Evolutionary conservation across 2,329 filamentous ascomycete species (phyloP).

Genomic region (Lecanosticta acicola): DNA sequence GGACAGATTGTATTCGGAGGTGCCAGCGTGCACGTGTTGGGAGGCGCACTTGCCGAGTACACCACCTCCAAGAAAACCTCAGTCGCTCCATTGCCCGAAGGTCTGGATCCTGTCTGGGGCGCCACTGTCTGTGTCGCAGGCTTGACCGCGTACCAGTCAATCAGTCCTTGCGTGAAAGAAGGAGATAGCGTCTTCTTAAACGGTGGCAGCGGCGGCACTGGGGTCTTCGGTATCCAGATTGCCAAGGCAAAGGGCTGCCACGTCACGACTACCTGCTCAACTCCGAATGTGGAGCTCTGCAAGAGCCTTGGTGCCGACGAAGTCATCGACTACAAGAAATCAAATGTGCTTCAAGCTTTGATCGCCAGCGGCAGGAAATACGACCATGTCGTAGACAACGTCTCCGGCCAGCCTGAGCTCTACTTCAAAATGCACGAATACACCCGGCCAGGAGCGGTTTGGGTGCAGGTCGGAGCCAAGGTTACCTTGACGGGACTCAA

Average conservation of each 20-base stretch:
- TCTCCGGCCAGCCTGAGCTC: conserved; percentile 47
- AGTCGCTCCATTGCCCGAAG: conserved; percentile 40
- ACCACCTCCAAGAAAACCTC: conserved; percentile 33
- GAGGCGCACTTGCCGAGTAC: conserved; percentile 37
- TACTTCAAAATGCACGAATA: conserved; percentile 51
- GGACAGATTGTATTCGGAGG: conserved; percentile 40
- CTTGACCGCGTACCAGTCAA: conserved; percentile 36
- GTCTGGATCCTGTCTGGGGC: conserved; percentile 35
- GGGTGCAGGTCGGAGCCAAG: conserved; percentile 29
- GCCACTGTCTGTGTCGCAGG: conserved; percentile 33
- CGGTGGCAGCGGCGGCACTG: conserved; percentile 58
- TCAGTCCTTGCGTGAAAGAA: conserved; percentile 34
- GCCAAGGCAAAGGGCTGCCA: conserved; percentile 56
- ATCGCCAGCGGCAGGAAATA: conserved; percentile 42
- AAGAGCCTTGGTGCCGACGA: conserved; percentile 57
- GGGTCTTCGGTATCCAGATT: conserved; percentile 57
- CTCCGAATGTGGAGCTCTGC: conserved; percentile 52
- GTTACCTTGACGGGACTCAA: conserved; percentile 9
- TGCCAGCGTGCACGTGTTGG: conserved; percentile 30
- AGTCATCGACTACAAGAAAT: conserved; percentile 54
- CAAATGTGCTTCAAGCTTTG: conserved; percentile 46
- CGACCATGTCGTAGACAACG: conserved; percentile 54
- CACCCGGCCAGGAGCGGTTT: conserved; percentile 46
- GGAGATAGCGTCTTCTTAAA: conserved; percentile 58
- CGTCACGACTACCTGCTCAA: conserved; percentile 57